Evolutionary conservation across 306 rosid species (phyloP).

Genomic region (Cicer chorassanicum): DNA sequence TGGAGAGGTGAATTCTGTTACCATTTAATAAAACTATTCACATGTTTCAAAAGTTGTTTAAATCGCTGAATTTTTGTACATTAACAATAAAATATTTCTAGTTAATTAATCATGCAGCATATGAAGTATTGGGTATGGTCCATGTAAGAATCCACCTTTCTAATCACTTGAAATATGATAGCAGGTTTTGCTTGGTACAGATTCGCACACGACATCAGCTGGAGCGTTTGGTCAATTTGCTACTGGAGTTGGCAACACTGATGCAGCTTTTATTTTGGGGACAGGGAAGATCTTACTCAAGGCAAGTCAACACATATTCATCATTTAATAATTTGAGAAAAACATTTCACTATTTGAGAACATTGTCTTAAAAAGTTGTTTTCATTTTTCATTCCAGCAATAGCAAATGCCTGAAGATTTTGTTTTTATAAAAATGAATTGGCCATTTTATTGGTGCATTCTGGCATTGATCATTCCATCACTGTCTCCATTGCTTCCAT

Average conservation of each 20-base stretch:
- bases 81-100: too few relatives aligned
- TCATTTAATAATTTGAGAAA: neutral
- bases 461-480: too few relatives aligned
- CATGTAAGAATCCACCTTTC: neutral
- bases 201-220: slow-evolving; percentile 88
- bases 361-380: neutral
- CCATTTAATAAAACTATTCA: slow-evolving; percentile 21
- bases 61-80: too few relatives aligned
- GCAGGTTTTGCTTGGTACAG: slow-evolving; percentile 87
- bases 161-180: slow-evolving; percentile 39
- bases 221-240: slow-evolving; percentile 97
- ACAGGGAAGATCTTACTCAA: slow-evolving; percentile 78
- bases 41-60: slow-evolving; percentile 27
- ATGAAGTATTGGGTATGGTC: neutral
- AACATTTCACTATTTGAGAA: neutral
- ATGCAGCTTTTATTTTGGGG: slow-evolving; percentile 84
- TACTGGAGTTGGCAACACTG: slow-evolving; percentile 83
- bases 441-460: too few relatives aligned
- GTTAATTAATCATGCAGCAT: neutral
- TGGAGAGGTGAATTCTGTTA: slow-evolving; percentile 68
- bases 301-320: slow-evolving; percentile 48
- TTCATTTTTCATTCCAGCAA: neutral
- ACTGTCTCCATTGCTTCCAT: neutral
- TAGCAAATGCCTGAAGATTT: too few relatives aligned
- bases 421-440: too few relatives aligned